Evolutionary conservation across 2,329 filamentous ascomycete genomes (phyloP).

Genomic region (Boeremia lycopersici): DNA sequence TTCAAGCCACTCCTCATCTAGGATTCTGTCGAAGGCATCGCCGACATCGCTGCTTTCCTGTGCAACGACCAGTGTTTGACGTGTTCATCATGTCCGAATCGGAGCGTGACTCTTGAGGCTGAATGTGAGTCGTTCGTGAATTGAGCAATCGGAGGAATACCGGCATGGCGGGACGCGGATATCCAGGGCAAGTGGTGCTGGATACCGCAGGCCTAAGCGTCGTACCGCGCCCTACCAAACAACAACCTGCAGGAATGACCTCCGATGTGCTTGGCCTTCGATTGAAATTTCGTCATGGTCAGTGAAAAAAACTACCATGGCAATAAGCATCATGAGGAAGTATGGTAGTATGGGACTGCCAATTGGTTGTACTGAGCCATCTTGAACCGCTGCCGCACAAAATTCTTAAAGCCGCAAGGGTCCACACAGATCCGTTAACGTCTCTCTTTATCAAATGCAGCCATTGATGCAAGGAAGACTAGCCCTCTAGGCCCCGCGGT

Average conservation of each 20-base stretch:
- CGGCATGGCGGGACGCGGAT: constrained; percentile 25
- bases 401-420: constrained; percentile 10
- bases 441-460: constrained; percentile 22
- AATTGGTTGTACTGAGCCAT: constrained; percentile 1
- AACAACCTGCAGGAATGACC: constrained; percentile 7
- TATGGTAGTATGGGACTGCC: neutral
- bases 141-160: constrained; percentile 20
- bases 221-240: constrained; percentile 4
- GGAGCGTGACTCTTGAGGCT: constrained; percentile 19
- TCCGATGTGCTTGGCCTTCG: constrained; percentile 2
- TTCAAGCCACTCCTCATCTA: neutral
- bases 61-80: neutral
- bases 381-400: constrained; percentile 4
- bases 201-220: constrained; percentile 14
- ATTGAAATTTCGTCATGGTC: constrained; percentile 9
- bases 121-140: constrained; percentile 18
- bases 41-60: constrained; percentile 8
- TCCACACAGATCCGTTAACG: constrained; percentile 9
- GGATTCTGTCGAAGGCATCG: neutral
- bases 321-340: neutral
- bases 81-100: neutral
- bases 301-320: neutral
- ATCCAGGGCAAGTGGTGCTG: constrained; percentile 14
- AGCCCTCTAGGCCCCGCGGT: constrained; percentile 21
- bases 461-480: constrained; percentile 18